Evolutionary conservation across 371 early-diverging fungal species (phyloP).

Genomic region (Rhizopus delemar): DNA sequence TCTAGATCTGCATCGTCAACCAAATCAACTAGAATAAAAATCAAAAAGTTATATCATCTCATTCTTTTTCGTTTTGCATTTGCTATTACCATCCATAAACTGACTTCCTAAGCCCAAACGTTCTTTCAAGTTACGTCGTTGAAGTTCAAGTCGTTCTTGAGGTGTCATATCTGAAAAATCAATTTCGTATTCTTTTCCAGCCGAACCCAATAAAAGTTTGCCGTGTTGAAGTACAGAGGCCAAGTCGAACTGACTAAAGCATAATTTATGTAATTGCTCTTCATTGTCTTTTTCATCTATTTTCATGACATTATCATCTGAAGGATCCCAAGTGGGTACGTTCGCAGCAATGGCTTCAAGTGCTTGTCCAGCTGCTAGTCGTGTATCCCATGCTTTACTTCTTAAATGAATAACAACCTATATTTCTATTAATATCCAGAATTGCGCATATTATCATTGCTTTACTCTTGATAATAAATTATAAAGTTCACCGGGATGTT

Average conservation of each 20-base stretch:
- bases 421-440: background rate
- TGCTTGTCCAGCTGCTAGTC: slow-evolving; percentile 92
- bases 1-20: slow-evolving; percentile 69
- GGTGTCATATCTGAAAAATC: slow-evolving; percentile 81
- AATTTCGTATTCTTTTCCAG: slow-evolving; percentile 90
- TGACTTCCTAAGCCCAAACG: slow-evolving; percentile 86
- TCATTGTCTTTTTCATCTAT: slow-evolving; percentile 22
- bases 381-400: slow-evolving; percentile 92
- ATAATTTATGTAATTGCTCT: slow-evolving; percentile 53
- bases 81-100: slow-evolving; percentile 79
- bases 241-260: slow-evolving; percentile 83
- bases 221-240: slow-evolving; percentile 79
- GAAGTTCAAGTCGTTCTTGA: slow-evolving; percentile 79
- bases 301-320: slow-evolving; percentile 10
- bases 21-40: slow-evolving; percentile 61
- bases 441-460: background rate
- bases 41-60: background rate
- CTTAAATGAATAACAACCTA: slow-evolving; percentile 85
- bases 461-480: slow-evolving; percentile 81
- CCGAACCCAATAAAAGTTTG: slow-evolving; percentile 81
- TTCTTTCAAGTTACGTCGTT: slow-evolving; percentile 81
- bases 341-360: slow-evolving; percentile 88
- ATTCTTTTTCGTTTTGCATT: background rate
- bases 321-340: slow-evolving; percentile 83
- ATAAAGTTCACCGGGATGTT: slow-evolving; percentile 91